Conservation (phyloP, 768 basidiomycete genomes). For the Lactarius quietus region DNA sequence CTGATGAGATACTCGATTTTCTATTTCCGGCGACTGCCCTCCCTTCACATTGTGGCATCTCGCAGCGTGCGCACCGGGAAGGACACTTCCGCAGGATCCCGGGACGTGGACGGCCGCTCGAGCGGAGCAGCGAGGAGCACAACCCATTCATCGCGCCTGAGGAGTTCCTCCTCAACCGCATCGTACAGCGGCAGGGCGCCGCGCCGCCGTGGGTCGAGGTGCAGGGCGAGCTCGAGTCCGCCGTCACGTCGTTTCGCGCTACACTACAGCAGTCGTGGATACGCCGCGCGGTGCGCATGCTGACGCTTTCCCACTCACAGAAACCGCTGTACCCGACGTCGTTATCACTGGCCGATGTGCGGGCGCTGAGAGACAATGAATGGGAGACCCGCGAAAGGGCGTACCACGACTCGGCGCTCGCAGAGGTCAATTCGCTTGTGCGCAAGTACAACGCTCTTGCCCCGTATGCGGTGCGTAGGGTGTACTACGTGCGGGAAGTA, state of each 20-base stretch:
- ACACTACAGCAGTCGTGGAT: conserved; percentile 66
- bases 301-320: no score
- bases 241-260: conserved; percentile 58
- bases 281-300: conserved; percentile 64
- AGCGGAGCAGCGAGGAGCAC: conserved; percentile 41
- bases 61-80: conserved; percentile 60
- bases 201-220: conserved; percentile 85
- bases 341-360: conserved; percentile 37
- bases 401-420: conserved; percentile 67
- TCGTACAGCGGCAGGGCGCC: conserved; percentile 77
- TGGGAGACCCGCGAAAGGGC: conserved; percentile 67
- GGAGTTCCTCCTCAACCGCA: conserved; percentile 84
- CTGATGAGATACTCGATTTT: no score
- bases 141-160: conserved; percentile 70
- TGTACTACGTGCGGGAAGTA: conserved; percentile 49
- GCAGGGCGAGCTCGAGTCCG: conserved; percentile 67
- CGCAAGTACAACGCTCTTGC: conserved; percentile 79
- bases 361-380: conserved; percentile 52
- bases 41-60: background rate
- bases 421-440: conserved; percentile 70
- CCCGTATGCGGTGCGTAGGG: conserved; percentile 70
- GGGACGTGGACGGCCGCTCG: conserved; percentile 58
- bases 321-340: conserved; percentile 31
- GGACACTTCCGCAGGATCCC: conserved; percentile 71
- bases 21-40: background rate